Percentiles rank a stretch among this genome's conserved stretches.
phyloP scores from a whole-genome alignment of 306 rosid species.

The Malus sylvestris region DNA sequence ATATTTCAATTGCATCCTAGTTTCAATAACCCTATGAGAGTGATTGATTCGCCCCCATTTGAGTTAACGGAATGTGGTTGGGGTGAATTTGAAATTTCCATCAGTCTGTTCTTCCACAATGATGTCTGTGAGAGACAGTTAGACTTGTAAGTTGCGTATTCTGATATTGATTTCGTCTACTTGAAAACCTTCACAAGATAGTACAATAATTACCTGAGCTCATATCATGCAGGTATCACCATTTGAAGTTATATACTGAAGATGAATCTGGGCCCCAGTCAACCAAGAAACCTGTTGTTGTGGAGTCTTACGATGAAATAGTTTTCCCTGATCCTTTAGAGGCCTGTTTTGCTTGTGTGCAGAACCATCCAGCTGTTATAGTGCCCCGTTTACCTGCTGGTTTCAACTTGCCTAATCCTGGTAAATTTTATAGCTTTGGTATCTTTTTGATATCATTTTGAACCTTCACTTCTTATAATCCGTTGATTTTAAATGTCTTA shows the following conservation, averaged over 20 bases:
- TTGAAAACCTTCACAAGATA: not conserved
- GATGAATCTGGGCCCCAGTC: slow-evolving; percentile 95
- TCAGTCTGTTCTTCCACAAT: slow-evolving; percentile 67
- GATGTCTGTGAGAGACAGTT: slow-evolving; percentile 77
- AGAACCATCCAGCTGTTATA: slow-evolving; percentile 81
- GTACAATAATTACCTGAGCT: slow-evolving; percentile 20
- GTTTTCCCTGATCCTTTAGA: slow-evolving; percentile 87
- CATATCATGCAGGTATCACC: slow-evolving; percentile 63
- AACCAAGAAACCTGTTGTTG: slow-evolving; percentile 86
- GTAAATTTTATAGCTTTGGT: slow-evolving; percentile 29
- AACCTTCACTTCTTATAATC: not conserved
- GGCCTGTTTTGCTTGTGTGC: slow-evolving; percentile 62
- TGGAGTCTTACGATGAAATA: slow-evolving; percentile 83
- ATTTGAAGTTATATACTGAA: slow-evolving; percentile 86
- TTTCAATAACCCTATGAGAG: slow-evolving; percentile 83
- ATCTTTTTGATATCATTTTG: not conserved
- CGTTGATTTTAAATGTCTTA: not conserved
- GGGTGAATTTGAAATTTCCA: slow-evolving; percentile 96
- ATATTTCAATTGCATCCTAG: slow-evolving; percentile 96
- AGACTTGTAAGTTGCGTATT: slow-evolving; percentile 65
- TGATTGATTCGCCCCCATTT: slow-evolving; percentile 81
- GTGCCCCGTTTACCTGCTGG: slow-evolving; percentile 82
- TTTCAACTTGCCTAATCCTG: slow-evolving; percentile 62
- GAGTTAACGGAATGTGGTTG: slow-evolving; percentile 90
- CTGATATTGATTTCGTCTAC: slow-evolving; percentile 5